Evolutionary conservation across 176 grass and related monocot species (phyloP), one percentile per base, ranked within the genome.

Genomic region (Musa acuminata): DNA sequence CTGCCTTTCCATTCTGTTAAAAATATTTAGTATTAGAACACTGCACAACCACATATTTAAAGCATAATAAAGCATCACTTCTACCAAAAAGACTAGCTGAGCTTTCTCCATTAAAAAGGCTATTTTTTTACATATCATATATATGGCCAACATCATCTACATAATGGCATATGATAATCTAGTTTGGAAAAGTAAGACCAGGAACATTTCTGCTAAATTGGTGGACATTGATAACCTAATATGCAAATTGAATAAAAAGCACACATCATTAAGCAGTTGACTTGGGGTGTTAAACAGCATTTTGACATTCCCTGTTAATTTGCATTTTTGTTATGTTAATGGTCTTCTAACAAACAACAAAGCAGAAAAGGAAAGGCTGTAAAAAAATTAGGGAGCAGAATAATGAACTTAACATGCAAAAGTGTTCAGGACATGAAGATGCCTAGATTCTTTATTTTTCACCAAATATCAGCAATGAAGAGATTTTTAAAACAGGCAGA

Each of bases 1-100:
- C 77, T 91, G 91, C 69, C 85, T 96, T 83, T 96, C 91, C 81
- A 96, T 90, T 65, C 91, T 95, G 73, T 24, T 43, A 48, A 62
- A 62, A 14, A 62, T 62, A 17, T 62, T 17, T 17, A 8, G 17
- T n/a, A 21, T 67, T 12, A 67, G 65, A 68, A 68, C 12, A 35
- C 9, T 2, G 65, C 27, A 35, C 65, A 48, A 48, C 17, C 20
- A 13, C 5, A 12, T 67, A 14, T 14, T 13, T 7, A 66, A 67
- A 26, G 13, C 11, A 29, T 48, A 29, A 68, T 13, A 62, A 62
- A 58, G 17, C 55, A 58, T 58, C 55, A 58, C 7, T 17, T 58
- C 17, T 17, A 14, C 55, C 11, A 58, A 58, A 14, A 58, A 58
- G 17, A 58, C 11, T 14, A 58, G 17, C 11, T 60, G 16, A 62